Percentiles rank a stretch among this genome's conserved stretches.
phyloP scores from a whole-genome alignment of 768 basidiomycete species.

The Favolaschia claudopus region DNA sequence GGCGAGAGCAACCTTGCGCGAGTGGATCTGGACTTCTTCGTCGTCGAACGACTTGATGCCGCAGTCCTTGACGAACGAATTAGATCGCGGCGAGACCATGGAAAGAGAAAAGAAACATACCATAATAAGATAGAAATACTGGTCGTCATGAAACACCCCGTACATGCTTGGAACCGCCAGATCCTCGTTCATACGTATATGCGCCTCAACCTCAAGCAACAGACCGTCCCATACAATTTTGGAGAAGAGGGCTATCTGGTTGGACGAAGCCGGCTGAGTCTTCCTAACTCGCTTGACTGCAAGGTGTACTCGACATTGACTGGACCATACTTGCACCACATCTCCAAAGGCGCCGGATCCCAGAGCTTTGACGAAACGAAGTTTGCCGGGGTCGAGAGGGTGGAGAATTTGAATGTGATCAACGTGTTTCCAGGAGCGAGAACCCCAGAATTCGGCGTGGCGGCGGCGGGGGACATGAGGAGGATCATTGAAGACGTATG shows the following conservation, averaged over 20 bases:
- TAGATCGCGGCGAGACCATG: too few species aligned
- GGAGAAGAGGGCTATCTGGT: too few species aligned
- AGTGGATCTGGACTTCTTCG: too few species aligned
- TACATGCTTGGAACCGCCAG: background rate
- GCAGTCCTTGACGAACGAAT: too few species aligned
- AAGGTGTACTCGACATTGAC: background rate
- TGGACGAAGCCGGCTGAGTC: too few species aligned
- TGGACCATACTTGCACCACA: background rate
- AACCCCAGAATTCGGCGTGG: background rate
- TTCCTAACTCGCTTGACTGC: slow-evolving; percentile 1
- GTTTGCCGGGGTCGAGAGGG: background rate
- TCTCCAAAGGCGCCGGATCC: background rate
- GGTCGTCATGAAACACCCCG: background rate
- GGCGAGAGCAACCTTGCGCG: too few species aligned
- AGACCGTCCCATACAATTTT: too few species aligned
- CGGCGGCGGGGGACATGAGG: background rate
- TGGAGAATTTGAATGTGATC: fast-evolving
- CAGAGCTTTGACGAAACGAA: background rate
- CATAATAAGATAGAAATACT: background rate
- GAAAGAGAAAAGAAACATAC: too few species aligned
- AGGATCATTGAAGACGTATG: background rate
- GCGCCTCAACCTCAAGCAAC: background rate
- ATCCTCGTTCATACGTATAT: background rate
- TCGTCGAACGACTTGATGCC: too few species aligned
- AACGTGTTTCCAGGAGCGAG: background rate